Conservation (phyloP, 2,329 filamentous ascomycete genomes). For the Metarhizium humberi region DNA sequence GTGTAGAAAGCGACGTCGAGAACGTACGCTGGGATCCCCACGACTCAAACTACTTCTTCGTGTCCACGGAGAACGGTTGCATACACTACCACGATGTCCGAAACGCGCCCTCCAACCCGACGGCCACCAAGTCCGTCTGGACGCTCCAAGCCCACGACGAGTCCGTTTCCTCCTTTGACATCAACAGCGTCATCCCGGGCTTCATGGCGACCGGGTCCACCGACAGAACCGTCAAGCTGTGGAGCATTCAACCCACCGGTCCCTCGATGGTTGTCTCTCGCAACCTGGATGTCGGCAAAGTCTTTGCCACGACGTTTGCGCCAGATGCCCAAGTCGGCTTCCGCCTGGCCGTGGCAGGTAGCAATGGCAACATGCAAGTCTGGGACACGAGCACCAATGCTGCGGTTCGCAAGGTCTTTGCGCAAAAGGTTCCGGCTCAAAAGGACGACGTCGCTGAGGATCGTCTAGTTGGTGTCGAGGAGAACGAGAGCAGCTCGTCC, state of each 20-base stretch:
- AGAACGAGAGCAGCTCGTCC: conserved; percentile 58
- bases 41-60: conserved; percentile 87
- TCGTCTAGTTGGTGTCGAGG: conserved; percentile 64
- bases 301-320: conserved; percentile 85
- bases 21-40: conserved; percentile 89
- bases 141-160: conserved; percentile 92
- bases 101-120: conserved; percentile 61
- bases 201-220: conserved; percentile 90
- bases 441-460: conserved; percentile 57
- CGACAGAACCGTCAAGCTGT: conserved; percentile 92
- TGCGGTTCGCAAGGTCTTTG: conserved; percentile 77
- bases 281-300: conserved; percentile 87
- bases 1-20: conserved; percentile 93
- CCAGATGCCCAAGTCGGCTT: conserved; percentile 88
- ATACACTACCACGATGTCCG: conserved; percentile 89
- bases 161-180: conserved; percentile 82
- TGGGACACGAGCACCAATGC: conserved; percentile 96
- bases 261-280: conserved; percentile 86
- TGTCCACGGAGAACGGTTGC: conserved; percentile 84
- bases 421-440: conserved; percentile 49
- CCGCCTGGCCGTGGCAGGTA: conserved; percentile 85
- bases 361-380: conserved; percentile 83
- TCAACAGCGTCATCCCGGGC: conserved; percentile 83
- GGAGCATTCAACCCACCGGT: conserved; percentile 75
- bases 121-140: conserved; percentile 79